Evolutionary conservation across 164 flowering plant species (phyloP).

Genomic region (Vitis vinifera): ASM3070453v1 NC_081810.1:4803501-4804000

Average conservation of each 20-base stretch:
- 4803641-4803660: constrained; percentile 86
- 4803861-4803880: constrained; percentile 55
- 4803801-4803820: not conserved
- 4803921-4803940: constrained; percentile 60
- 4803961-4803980: constrained; percentile 62
- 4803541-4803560: not conserved
- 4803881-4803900: constrained; percentile 70
- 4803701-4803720: constrained; percentile 60
- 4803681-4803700: constrained; percentile 49
- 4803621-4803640: constrained; percentile 64
- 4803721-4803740: constrained; percentile 73
- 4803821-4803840: too few species aligned
- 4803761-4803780: constrained; percentile 41
- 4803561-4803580: not conserved
- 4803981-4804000: constrained; percentile 76
- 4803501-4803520: constrained; percentile 90
- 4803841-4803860: not conserved
- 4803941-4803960: constrained; percentile 72
- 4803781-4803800: not conserved
- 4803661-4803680: constrained; percentile 41
- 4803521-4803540: constrained; percentile 70
- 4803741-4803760: constrained; percentile 84
- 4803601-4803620: constrained; percentile 97
- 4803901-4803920: constrained; percentile 52
- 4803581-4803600: constrained; percentile 34